Evolutionary conservation across 1,284 basidiomycete genomes (phyloP).

Genomic region (Sanghuangporus sanghuang): DNA sequence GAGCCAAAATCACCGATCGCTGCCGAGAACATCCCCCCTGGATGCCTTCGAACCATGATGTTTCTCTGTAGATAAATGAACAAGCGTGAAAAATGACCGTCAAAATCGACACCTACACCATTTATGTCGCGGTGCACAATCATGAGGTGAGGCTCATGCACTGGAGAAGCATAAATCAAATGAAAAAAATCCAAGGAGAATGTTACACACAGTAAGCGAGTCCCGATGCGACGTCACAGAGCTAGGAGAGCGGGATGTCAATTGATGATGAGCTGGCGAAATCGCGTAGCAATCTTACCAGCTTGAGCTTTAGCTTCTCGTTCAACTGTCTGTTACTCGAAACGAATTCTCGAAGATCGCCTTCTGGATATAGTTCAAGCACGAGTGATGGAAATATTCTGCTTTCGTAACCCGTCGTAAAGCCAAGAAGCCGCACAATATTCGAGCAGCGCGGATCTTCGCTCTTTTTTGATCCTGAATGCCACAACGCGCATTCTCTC

Average conservation of each 20-base stretch:
- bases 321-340: neutral
- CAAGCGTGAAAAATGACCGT: neutral
- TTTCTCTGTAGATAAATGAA: neutral
- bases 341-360: neutral
- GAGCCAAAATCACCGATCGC: constrained; percentile 1
- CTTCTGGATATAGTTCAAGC: neutral
- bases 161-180: neutral
- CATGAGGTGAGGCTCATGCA: neutral
- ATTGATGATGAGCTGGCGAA: neutral
- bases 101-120: neutral
- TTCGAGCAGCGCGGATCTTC: neutral
- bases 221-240: neutral
- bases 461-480: neutral
- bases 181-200: neutral
- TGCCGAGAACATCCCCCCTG: neutral
- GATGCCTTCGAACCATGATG: neutral
- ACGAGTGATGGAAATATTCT: neutral
- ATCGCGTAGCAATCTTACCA: neutral
- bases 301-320: neutral
- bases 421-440: neutral
- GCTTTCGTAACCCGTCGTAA: neutral
- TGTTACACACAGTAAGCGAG: neutral
- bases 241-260: neutral
- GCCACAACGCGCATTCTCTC: constrained; percentile 1
- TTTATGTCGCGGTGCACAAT: constrained; percentile 5